Evolutionary conservation across 1,284 basidiomycete species (phyloP).

Genomic region (Sporisorium graminicola): DNA sequence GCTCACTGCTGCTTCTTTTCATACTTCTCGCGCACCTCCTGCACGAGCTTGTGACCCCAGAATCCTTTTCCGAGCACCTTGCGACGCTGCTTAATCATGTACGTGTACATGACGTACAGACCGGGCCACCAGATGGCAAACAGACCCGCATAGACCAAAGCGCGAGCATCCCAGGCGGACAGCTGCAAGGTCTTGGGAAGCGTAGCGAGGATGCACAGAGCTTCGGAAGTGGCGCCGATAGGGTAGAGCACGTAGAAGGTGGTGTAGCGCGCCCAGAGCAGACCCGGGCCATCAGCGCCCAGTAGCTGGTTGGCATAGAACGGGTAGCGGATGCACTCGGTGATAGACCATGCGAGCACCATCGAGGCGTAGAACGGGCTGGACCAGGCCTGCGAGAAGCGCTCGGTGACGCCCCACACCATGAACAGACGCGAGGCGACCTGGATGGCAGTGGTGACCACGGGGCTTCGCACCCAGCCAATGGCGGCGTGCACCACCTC

Average conservation of each 20-base stretch:
- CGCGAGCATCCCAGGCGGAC: conserved; percentile 50
- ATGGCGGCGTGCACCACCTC: conserved; percentile 78
- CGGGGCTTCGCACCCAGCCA: conserved; percentile 85
- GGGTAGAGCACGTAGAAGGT: conserved; percentile 94
- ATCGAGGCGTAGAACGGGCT: conserved; percentile 89
- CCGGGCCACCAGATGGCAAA: conserved; percentile 93
- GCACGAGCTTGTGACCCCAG: conserved; percentile 58
- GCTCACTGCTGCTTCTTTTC: conserved; percentile 61
- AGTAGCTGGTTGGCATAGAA: conserved; percentile 84
- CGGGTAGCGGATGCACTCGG: conserved; percentile 91
- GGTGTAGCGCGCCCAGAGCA: conserved; percentile 76
- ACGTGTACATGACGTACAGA: conserved; percentile 86
- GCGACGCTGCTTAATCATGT: conserved; percentile 87
- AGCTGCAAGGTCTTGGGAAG: conserved; percentile 73
- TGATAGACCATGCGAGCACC: conserved; percentile 92
- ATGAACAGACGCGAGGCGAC: conserved; percentile 87
- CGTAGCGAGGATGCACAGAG: conserved; percentile 83
- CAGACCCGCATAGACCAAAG: conserved; percentile 74
- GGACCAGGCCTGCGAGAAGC: conserved; percentile 64
- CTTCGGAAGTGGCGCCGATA: conserved; percentile 89
- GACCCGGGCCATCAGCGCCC: conserved; percentile 43
- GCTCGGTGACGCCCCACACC: conserved; percentile 78
- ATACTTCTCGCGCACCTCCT: conserved; percentile 61
- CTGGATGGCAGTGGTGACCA: conserved; percentile 86
- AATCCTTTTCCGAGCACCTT: conserved; percentile 77